phyloP scores from a whole-genome alignment of 176 grass and related monocot genomes.

The Avena insularis region DNA sequence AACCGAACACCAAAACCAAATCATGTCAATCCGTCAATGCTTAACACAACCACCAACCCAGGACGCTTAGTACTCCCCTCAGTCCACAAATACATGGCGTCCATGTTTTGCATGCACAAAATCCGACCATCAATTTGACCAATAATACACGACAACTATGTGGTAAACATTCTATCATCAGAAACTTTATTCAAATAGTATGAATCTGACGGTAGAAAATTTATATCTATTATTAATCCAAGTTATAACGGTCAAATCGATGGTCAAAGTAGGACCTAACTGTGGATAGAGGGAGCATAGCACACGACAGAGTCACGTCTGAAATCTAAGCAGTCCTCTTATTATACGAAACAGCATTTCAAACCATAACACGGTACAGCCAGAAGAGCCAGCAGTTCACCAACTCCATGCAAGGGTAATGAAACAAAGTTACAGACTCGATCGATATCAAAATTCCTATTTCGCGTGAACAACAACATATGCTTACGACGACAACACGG shows the following conservation, averaged over 20 bases:
- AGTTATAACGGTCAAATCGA: no score
- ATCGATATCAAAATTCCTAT: constrained; percentile 52
- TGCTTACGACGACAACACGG: constrained; percentile 35
- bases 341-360: background rate
- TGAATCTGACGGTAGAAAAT: no score
- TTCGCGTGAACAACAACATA: background rate
- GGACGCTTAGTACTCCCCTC: background rate
- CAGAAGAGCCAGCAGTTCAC: background rate
- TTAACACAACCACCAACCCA: background rate
- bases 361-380: background rate
- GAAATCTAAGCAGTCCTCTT: constrained; percentile 1
- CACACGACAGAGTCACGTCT: background rate
- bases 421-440: background rate
- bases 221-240: no score
- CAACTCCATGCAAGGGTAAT: constrained; percentile 8
- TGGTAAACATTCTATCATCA: no score
- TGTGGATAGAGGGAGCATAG: no score
- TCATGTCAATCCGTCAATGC: background rate
- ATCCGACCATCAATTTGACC: no score
- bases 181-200: no score
- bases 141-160: no score
- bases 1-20: background rate
- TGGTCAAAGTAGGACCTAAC: no score
- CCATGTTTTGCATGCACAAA: no score
- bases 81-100: no score